phyloP scores from a whole-genome alignment of 192 early-diverging fungal genomes.

The Gonapodya prolifera region DNA sequence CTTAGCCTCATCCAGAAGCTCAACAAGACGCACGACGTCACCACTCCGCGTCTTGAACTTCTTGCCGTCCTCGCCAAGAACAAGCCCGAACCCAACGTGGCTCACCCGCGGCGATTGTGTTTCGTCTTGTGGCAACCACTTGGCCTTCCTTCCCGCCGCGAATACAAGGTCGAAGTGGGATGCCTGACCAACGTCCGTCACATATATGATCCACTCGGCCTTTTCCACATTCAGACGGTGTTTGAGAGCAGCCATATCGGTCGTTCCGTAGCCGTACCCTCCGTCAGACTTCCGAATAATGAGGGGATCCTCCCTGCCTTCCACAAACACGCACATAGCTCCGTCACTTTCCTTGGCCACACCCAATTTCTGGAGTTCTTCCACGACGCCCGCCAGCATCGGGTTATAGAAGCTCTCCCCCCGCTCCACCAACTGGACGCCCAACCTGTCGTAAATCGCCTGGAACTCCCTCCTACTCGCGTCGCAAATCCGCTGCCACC shows the following conservation, averaged over 20 bases:
- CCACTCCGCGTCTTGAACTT: constrained; percentile 91
- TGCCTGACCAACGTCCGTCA: constrained; percentile 81
- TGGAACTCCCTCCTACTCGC: constrained; percentile 85
- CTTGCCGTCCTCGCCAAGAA: constrained; percentile 57
- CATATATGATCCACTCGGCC: constrained; percentile 88
- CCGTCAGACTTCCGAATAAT: constrained; percentile 86
- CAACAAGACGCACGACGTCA: constrained; percentile 87
- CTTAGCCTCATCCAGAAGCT: constrained; percentile 77
- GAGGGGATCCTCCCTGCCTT: constrained; percentile 64
- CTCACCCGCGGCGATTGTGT: neutral
- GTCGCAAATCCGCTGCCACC: constrained; percentile 84
- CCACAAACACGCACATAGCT: constrained; percentile 75
- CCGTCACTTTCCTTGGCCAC: constrained; percentile 67
- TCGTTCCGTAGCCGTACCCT: constrained; percentile 63
- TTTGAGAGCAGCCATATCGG: constrained; percentile 91
- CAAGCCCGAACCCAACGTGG: constrained; percentile 91
- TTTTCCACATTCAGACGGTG: constrained; percentile 76
- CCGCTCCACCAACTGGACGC: constrained; percentile 85
- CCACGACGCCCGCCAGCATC: constrained; percentile 47
- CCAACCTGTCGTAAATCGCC: constrained; percentile 78
- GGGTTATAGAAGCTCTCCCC: constrained; percentile 77
- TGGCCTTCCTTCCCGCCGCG: constrained; percentile 80
- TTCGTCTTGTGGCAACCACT: neutral
- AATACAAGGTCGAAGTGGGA: constrained; percentile 70
- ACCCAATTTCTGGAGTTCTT: constrained; percentile 57